Conservation (phyloP, 2,329 filamentous ascomycete species). For the Calycina marina region DNA sequence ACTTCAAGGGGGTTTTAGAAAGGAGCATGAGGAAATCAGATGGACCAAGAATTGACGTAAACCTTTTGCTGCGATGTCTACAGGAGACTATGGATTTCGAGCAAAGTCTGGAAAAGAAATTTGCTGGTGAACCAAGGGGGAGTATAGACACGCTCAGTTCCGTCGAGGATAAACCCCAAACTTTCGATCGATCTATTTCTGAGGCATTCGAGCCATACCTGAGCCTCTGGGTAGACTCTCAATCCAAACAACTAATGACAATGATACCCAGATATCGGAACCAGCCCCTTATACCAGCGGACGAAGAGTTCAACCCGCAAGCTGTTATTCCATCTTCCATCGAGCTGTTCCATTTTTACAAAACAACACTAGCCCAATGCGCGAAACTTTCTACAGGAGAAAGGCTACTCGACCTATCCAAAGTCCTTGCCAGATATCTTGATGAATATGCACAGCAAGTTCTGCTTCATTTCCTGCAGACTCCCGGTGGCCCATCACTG, state of each 20-base stretch:
- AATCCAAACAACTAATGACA: slow-evolving; percentile 71
- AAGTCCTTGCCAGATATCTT: slow-evolving; percentile 78
- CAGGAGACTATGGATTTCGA: slow-evolving; percentile 97
- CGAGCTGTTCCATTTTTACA: slow-evolving; percentile 95
- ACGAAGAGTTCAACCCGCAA: slow-evolving; percentile 86
- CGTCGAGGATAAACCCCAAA: slow-evolving; percentile 57
- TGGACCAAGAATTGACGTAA: slow-evolving; percentile 74
- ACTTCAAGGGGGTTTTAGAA: slow-evolving; percentile 87
- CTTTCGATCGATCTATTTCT: slow-evolving; percentile 82
- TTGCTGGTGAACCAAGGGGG: slow-evolving; percentile 54
- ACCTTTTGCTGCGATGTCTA: slow-evolving; percentile 72
- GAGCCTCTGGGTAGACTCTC: slow-evolving; percentile 91
- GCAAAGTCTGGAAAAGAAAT: slow-evolving; percentile 74
- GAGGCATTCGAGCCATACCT: slow-evolving; percentile 96
- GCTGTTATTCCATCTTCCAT: slow-evolving; percentile 88
- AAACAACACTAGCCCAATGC: slow-evolving; percentile 82
- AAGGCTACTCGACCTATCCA: slow-evolving; percentile 69
- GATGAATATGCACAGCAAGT: slow-evolving; percentile 95
- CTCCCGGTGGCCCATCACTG: slow-evolving; percentile 34
- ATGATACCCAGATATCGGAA: slow-evolving; percentile 81
- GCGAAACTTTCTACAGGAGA: slow-evolving; percentile 90
- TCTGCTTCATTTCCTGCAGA: slow-evolving; percentile 53
- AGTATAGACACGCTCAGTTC: slow-evolving; percentile 87
- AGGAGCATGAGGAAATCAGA: slow-evolving; percentile 68
- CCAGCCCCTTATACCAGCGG: slow-evolving; percentile 63